Conservation (phyloP, 2,329 filamentous ascomycete genomes). For the Ophiostoma fasciatum region DNA sequence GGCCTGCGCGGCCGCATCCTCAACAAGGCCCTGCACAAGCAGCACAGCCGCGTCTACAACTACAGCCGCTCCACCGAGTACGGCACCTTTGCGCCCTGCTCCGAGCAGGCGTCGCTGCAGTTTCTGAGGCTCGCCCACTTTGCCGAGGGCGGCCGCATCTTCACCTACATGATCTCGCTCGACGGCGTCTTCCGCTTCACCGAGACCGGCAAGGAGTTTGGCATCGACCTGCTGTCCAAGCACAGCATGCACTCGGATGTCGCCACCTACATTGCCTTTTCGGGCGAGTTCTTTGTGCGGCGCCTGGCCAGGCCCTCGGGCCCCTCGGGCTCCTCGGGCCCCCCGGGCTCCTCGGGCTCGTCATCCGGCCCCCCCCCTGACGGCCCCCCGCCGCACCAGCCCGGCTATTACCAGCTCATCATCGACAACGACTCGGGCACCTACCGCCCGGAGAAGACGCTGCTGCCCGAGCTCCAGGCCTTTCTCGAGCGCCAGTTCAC, state of each 20-base stretch:
- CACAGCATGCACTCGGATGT: conserved; percentile 97
- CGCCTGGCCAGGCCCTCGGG: conserved; percentile 39
- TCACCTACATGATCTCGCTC: conserved; percentile 82
- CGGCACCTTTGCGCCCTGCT: conserved; percentile 51
- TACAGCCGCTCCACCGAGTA: conserved; percentile 64
- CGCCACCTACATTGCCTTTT: conserved; percentile 78
- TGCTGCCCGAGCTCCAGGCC: conserved; percentile 54
- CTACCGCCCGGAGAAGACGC: conserved; percentile 69
- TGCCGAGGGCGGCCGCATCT: conserved; percentile 72
- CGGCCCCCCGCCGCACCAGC: conserved; percentile 28
- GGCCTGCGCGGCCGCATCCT: conserved; percentile 68
- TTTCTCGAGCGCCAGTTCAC: conserved; percentile 64
- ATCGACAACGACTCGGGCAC: conserved; percentile 96
- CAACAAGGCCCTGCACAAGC: conserved; percentile 76
- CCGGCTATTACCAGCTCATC: conserved; percentile 61
- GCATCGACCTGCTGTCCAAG: conserved; percentile 83
- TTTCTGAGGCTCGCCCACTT: conserved; percentile 80
- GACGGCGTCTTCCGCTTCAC: conserved; percentile 83
- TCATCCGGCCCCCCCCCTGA: conserved; percentile 33
- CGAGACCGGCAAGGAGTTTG: conserved; percentile 90
- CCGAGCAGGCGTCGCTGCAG: conserved; percentile 55
- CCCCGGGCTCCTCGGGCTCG: conserved; percentile 30
- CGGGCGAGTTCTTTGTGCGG: conserved; percentile 84
- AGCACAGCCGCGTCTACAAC: conserved; percentile 81
- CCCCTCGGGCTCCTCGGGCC: conserved; percentile 28